Conservation (phyloP, 148 eudicot species). For the Rhododendron ferrugineum region DNA sequence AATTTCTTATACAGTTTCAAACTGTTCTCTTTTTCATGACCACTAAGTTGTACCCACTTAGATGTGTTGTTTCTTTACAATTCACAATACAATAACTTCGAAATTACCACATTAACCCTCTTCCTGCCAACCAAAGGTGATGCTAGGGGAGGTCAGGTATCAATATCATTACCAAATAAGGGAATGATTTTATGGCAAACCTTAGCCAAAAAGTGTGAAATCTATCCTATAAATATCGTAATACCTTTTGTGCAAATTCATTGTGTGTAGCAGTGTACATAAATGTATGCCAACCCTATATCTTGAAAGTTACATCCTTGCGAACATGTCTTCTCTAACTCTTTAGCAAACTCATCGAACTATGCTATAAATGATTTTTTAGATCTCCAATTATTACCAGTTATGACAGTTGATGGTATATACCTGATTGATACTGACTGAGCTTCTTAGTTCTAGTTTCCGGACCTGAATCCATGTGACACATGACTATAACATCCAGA, state of each 20-base stretch:
- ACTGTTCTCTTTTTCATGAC: background rate
- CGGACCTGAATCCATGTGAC: constrained; percentile 22
- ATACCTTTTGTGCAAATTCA: background rate
- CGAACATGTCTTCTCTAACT: background rate
- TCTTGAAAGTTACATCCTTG: background rate
- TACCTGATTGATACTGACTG: constrained; percentile 25
- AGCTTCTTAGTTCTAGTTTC: constrained; percentile 22
- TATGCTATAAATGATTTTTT: background rate
- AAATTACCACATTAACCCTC: background rate
- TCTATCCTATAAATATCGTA: background rate
- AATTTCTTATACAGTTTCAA: background rate
- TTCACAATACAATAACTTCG: background rate
- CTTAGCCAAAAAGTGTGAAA: background rate
- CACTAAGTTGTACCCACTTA: background rate
- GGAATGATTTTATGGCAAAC: background rate
- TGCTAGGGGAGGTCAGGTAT: background rate
- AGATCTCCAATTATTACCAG: background rate
- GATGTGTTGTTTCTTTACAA: background rate
- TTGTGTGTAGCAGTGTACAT: background rate
- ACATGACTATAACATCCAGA: constrained; percentile 18
- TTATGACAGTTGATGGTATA: background rate
- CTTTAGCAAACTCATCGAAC: background rate
- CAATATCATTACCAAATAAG: background rate
- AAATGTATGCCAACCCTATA: background rate
- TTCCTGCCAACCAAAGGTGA: background rate